Evolutionary conservation across 768 basidiomycete genomes (phyloP).

Genomic region (Amanita subjunquillea): DNA sequence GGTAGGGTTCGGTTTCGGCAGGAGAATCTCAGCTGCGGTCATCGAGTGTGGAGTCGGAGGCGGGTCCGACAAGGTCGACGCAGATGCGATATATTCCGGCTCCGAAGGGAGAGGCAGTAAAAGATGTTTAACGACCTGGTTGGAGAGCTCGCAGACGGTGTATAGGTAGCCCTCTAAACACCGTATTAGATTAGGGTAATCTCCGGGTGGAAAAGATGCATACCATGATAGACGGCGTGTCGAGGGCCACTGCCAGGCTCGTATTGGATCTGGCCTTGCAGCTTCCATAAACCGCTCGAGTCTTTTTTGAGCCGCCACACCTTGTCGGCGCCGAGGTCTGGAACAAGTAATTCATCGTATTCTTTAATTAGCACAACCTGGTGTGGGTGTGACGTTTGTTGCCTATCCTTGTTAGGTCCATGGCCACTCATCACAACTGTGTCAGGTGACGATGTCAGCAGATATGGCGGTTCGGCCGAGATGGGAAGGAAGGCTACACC

Average conservation of each 20-base stretch:
- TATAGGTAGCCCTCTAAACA: conserved; percentile 50
- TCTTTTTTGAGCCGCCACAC: conserved; percentile 45
- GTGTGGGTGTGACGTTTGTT: conserved; percentile 70
- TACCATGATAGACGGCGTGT: conserved; percentile 57
- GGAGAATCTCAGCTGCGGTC: conserved; percentile 62
- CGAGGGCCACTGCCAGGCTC: conserved; percentile 59
- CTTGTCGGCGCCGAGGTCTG: conserved; percentile 69
- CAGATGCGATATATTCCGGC: conserved; percentile 32
- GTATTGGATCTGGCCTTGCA: conserved; percentile 36
- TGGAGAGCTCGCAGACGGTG: conserved; percentile 58
- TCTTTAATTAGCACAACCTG: conserved; percentile 45
- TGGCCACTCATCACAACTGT: conserved; percentile 36
- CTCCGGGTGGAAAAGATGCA: conserved; percentile 11
- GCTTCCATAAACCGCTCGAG: conserved; percentile 33
- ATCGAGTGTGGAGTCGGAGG: conserved; percentile 35
- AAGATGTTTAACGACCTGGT: conserved; percentile 43
- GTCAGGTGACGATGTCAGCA: conserved; percentile 22
- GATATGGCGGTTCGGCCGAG: conserved; percentile 34
- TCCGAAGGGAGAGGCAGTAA: conserved; percentile 32
- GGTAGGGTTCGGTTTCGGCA: conserved; percentile 39
- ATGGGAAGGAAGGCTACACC: conserved; percentile 47
- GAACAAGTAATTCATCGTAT: conserved; percentile 51
- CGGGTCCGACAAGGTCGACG: conserved; percentile 37
- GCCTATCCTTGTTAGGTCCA: conserved; percentile 59
- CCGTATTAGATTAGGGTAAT: neutral